These are phyloP conservation scores for Favolaschia claudopus DNA, from an alignment of 768 basidiomycete genomes.

Conservation along the genomic window DNA sequence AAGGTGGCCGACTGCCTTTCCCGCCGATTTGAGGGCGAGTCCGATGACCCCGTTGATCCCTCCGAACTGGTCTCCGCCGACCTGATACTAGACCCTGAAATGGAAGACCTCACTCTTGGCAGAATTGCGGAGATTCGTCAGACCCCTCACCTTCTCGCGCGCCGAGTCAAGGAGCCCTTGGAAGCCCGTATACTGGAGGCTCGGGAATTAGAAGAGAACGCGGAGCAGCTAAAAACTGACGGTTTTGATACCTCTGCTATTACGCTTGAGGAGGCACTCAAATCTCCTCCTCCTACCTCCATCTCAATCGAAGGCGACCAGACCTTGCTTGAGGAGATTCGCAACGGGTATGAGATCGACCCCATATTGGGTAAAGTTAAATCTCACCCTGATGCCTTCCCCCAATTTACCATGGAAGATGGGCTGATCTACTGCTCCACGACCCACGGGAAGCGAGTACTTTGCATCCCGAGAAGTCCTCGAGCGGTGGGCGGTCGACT, in stretches of 20 bases:
- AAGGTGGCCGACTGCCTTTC: constrained; percentile 41
- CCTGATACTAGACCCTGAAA: constrained; percentile 25
- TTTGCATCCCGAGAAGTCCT: not conserved
- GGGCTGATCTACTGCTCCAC: not conserved
- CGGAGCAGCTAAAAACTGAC: not conserved
- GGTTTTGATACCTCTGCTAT: not conserved
- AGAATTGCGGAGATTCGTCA: not conserved
- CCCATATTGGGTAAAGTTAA: not conserved
- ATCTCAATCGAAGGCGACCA: not conserved
- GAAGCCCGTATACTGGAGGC: not conserved
- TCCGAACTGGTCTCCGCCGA: constrained; percentile 28
- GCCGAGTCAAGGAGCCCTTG: not conserved
- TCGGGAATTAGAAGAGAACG: not conserved
- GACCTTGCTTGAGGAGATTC: not conserved
- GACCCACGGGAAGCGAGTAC: not conserved
- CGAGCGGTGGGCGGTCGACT: not conserved
- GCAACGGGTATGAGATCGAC: not conserved
- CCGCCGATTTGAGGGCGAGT: constrained; percentile 33
- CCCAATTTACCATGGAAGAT: not conserved
- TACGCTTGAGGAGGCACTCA: not conserved
- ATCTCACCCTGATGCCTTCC: not conserved
- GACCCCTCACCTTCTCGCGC: not conserved
- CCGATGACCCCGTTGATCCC: not conserved
- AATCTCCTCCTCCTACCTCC: not conserved
- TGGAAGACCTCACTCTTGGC: constrained; percentile 3